Evolutionary conservation across 2,329 filamentous ascomycete genomes (phyloP).

Genomic region (Alternaria hordeiaustralica): DNA sequence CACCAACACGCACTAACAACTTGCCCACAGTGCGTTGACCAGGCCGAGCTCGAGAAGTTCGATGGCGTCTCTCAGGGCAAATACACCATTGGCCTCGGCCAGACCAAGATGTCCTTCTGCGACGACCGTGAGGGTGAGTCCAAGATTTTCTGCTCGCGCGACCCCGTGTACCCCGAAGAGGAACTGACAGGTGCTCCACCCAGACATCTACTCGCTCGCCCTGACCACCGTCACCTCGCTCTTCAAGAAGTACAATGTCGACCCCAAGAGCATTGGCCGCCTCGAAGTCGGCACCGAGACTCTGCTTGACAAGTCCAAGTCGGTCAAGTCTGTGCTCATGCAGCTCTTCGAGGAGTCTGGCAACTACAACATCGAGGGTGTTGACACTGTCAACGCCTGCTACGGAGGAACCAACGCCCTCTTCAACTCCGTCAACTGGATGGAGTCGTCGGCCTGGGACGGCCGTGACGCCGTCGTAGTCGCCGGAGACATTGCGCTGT

Average conservation of each 20-base stretch:
- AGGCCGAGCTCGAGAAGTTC: conserved; percentile 61
- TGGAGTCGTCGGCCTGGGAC: conserved; percentile 62
- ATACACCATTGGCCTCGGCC: conserved; percentile 62
- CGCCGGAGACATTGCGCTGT: conserved; percentile 61
- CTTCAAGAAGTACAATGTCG: conserved; percentile 60
- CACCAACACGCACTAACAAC: conserved; percentile 16
- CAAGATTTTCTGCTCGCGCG: background rate
- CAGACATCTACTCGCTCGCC: conserved; percentile 62
- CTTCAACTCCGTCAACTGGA: conserved; percentile 62
- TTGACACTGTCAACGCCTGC: conserved; percentile 62
- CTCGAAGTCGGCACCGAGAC: conserved; percentile 63
- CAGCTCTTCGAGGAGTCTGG: conserved; percentile 59
- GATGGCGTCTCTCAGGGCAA: conserved; percentile 60
- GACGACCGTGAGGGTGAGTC: conserved; percentile 60
- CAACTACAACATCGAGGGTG: conserved; percentile 61
- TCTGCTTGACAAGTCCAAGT: conserved; percentile 63
- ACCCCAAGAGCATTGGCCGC: conserved; percentile 59
- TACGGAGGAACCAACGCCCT: conserved; percentile 62
- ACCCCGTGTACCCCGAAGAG: background rate
- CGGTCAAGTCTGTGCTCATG: conserved; percentile 62
- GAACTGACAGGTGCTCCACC: conserved; percentile 19
- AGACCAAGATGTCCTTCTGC: conserved; percentile 64
- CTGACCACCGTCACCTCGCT: conserved; percentile 60
- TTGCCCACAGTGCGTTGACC: conserved; percentile 57
- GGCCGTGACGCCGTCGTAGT: conserved; percentile 60